Conservation (phyloP, 768 basidiomycete species). For the Lyophyllum shimeji region DNA sequence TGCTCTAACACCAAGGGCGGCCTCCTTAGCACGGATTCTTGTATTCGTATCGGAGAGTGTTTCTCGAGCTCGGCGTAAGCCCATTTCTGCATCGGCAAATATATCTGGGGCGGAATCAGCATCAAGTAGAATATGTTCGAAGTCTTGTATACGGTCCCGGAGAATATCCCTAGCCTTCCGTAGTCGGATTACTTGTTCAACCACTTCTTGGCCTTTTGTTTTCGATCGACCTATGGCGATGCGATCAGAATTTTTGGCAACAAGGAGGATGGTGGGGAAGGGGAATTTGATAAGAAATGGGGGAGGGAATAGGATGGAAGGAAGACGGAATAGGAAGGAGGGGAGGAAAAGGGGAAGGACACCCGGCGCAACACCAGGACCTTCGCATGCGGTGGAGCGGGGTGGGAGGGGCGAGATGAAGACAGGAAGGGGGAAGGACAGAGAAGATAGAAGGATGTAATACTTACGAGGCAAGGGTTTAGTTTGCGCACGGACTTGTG, state of each 20-base stretch:
- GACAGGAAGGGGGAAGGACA: no score
- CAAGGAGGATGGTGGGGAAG: no score
- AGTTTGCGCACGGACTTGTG: conserved; percentile 9
- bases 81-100: background rate
- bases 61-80: background rate
- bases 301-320: no score
- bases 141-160: background rate
- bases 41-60: background rate
- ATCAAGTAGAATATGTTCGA: background rate
- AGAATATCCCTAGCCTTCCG: background rate
- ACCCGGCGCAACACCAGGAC: no score
- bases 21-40: background rate
- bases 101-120: background rate
- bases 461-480: conserved; percentile 19
- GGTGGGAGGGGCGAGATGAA: no score
- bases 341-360: no score
- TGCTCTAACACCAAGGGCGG: background rate
- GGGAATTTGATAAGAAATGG: no score
- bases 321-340: no score
- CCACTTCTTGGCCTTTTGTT: background rate
- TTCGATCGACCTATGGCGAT: background rate
- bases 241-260: background rate
- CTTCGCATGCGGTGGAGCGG: no score
- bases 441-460: background rate
- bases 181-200: background rate